These are phyloP conservation scores for Ambrosiella cleistominuta DNA, from an alignment of 2,329 filamentous ascomycete species.

Conservation along the genomic window DNA sequence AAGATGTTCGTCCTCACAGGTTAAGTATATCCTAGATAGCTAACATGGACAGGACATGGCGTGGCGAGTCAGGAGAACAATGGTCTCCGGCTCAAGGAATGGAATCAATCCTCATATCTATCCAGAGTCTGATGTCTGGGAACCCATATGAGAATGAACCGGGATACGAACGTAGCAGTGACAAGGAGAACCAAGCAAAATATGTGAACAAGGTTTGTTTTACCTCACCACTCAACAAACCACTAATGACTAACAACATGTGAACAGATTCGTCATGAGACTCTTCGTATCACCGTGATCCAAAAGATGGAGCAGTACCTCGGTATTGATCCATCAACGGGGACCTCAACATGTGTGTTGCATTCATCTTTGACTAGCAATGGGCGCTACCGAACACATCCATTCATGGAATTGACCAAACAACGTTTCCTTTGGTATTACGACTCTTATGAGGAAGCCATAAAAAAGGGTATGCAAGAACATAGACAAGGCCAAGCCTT, in stretches of 20 bases:
- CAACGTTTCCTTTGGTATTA: constrained; percentile 92
- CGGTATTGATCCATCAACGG: constrained; percentile 23
- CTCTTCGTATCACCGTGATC: constrained; percentile 69
- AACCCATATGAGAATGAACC: constrained; percentile 96
- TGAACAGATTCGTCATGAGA: constrained; percentile 71
- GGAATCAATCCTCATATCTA: constrained; percentile 85
- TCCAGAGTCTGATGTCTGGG: constrained; percentile 84
- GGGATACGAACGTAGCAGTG: constrained; percentile 62
- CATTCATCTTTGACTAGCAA: no score
- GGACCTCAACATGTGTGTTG: background rate
- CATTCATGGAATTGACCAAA: constrained; percentile 80
- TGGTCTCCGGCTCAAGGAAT: constrained; percentile 94
- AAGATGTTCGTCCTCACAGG: constrained; percentile 17
- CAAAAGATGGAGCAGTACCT: constrained; percentile 69
- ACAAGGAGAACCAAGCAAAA: constrained; percentile 54
- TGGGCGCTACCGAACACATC: constrained; percentile 23
- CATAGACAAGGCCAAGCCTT: constrained; percentile 50
- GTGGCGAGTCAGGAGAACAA: constrained; percentile 73
- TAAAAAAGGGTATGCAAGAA: constrained; percentile 46
- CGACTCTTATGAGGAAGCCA: constrained; percentile 60
- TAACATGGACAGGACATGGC: constrained; percentile 63
- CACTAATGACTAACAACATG: background rate
- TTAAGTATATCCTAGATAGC: background rate
- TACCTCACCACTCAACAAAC: no score
- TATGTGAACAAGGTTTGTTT: constrained; percentile 59